Conservation (phyloP, 2,329 filamentous ascomycete species). For the Malbranchea zuffiana region DNA sequence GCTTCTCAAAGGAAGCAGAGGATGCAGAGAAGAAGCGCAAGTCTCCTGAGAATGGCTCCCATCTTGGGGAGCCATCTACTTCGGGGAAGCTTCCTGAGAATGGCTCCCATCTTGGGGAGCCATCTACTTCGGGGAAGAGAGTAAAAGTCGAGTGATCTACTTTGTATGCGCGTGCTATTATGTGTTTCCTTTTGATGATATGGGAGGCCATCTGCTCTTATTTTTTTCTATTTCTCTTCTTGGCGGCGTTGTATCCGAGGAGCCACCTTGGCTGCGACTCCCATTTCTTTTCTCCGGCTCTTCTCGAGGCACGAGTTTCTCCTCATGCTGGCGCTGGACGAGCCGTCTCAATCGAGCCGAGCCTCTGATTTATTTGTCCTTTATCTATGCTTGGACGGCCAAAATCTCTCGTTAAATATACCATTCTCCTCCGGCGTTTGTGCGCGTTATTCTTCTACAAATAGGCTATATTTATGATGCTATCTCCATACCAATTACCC, state of each 20-base stretch:
- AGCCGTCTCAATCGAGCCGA: too few species aligned
- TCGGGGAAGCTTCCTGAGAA: conserved; percentile 32
- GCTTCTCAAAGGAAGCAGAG: conserved; percentile 31
- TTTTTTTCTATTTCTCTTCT: neutral
- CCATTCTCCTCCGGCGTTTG: conserved; percentile 3
- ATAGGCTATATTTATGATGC: conserved; percentile 1
- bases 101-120: conserved; percentile 23
- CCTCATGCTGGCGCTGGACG: too few species aligned
- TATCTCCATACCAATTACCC: neutral
- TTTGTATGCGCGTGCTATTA: conserved; percentile 4
- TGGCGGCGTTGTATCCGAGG: too few species aligned
- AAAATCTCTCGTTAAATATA: conserved; percentile 1
- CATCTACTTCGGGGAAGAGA: conserved; percentile 25
- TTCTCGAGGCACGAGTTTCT: too few species aligned
- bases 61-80: conserved; percentile 20
- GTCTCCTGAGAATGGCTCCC: conserved; percentile 29
- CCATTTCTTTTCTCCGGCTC: neutral
- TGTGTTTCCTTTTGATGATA: neutral
- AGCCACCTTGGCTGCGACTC: too few species aligned
- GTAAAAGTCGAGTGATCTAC: conserved; percentile 24
- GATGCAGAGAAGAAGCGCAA: conserved; percentile 37
- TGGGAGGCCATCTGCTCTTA: conserved; percentile 1
- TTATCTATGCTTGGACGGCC: too few species aligned
- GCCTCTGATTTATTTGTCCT: too few species aligned
- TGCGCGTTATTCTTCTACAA: too few species aligned